A percentile compares a stretch with the other conserved stretches of the same genome.
These are phyloP conservation scores for Calvatia gigantea DNA, from an alignment of 768 basidiomycete species.

Conservation along the genomic window DNA sequence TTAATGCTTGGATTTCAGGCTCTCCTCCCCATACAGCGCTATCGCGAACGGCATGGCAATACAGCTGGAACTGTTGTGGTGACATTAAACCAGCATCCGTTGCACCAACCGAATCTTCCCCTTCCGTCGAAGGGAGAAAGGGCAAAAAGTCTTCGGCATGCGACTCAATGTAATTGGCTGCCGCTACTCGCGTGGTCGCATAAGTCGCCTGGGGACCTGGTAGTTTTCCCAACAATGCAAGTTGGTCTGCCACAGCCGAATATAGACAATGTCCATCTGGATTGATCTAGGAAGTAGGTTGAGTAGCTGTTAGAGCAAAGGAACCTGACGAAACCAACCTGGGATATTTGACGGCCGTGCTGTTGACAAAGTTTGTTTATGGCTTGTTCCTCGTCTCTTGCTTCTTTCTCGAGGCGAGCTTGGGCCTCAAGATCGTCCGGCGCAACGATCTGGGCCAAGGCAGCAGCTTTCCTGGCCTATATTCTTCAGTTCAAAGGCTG, in stretches of 20 bases:
- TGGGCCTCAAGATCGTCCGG: constrained; percentile 57
- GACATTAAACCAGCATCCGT: constrained; percentile 71
- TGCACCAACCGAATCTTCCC: constrained; percentile 67
- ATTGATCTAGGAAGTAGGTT: constrained; percentile 56
- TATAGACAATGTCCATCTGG: constrained; percentile 97
- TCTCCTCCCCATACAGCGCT: constrained; percentile 98
- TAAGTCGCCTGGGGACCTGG: constrained; percentile 58
- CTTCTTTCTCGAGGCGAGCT: constrained; percentile 58
- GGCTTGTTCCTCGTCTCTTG: constrained; percentile 60
- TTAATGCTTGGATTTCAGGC: constrained; percentile 91
- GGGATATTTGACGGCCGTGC: constrained; percentile 58
- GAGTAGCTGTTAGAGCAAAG: neutral
- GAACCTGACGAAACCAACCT: constrained; percentile 39
- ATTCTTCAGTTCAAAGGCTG: constrained; percentile 1
- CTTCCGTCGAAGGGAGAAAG: constrained; percentile 75
- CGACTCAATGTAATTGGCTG: constrained; percentile 75
- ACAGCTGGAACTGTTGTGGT: constrained; percentile 57
- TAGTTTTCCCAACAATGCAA: constrained; percentile 67
- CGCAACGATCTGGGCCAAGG: constrained; percentile 48
- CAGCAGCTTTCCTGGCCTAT: constrained; percentile 72
- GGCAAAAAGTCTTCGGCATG: constrained; percentile 92
- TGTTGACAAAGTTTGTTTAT: constrained; percentile 66
- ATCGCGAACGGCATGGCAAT: constrained; percentile 74
- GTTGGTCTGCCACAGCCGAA: constrained; percentile 91
- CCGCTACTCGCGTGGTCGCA: constrained; percentile 55